A percentile compares a stretch with the other conserved stretches of the same genome.
These are phyloP conservation scores for Kondoa subrosea DNA, from an alignment of 768 basidiomycete species.

Conservation along the genomic window DNA sequence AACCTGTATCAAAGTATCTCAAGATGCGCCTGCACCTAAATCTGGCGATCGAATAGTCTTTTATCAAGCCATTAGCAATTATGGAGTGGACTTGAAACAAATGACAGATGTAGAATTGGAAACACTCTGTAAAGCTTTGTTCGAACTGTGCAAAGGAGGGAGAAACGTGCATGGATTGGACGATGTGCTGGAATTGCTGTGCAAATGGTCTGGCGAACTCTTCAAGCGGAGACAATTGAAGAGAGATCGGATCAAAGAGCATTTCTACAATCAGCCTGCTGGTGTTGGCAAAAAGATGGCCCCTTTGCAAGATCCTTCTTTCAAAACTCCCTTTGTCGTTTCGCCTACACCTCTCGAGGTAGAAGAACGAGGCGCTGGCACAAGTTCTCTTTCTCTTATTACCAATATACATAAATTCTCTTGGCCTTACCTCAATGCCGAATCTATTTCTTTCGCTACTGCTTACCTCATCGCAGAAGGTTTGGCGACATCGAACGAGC, in stretches of 20 bases:
- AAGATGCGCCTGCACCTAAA: slow-evolving; percentile 3
- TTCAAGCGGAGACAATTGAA: slow-evolving; percentile 8
- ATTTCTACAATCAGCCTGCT: slow-evolving; percentile 9
- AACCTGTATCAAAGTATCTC: slow-evolving; percentile 7
- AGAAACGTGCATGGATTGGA: slow-evolving; percentile 21
- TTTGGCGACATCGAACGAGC: slow-evolving; percentile 21
- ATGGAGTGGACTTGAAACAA: background rate
- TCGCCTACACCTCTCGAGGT: slow-evolving; percentile 11
- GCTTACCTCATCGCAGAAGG: slow-evolving; percentile 24
- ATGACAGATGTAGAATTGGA: slow-evolving; percentile 16
- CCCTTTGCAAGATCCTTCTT: slow-evolving; percentile 25
- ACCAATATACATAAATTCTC: slow-evolving; percentile 28
- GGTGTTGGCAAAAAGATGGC: slow-evolving; percentile 8
- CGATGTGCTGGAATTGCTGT: slow-evolving; percentile 12
- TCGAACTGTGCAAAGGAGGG: slow-evolving; percentile 24
- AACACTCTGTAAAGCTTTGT: slow-evolving; percentile 22
- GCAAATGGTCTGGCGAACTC: slow-evolving; percentile 9
- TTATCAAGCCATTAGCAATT: slow-evolving; percentile 7
- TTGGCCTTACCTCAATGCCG: slow-evolving; percentile 23
- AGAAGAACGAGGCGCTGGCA: slow-evolving; percentile 18
- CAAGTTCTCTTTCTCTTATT: slow-evolving; percentile 24
- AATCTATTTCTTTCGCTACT: slow-evolving; percentile 20
- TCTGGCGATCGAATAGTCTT: slow-evolving; percentile 10
- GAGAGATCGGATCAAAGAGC: slow-evolving; percentile 2
- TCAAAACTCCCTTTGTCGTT: slow-evolving; percentile 25